Evolutionary conservation across 441 rosid species (phyloP).

Genomic region (Heliophila coronopifolia): DNA sequence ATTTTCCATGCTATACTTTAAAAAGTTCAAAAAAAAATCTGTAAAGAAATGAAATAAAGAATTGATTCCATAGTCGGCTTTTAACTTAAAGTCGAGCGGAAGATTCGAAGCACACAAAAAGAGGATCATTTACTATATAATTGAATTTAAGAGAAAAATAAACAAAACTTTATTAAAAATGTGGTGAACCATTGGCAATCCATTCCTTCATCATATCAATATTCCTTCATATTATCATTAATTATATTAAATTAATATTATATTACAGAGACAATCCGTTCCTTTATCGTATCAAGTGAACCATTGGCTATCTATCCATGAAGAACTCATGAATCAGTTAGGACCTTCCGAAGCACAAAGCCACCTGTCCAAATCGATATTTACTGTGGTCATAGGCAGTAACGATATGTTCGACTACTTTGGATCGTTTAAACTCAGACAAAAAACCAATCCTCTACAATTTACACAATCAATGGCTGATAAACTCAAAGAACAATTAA

Average conservation of each 20-base stretch:
- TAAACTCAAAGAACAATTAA: slow-evolving; percentile 40
- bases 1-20: too few species aligned
- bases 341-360: slow-evolving; percentile 35
- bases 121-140: background rate
- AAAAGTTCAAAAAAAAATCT: too few species aligned
- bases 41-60: background rate
- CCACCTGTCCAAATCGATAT: slow-evolving; percentile 46
- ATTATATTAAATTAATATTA: too few species aligned
- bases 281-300: slow-evolving; percentile 53
- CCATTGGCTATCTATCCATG: slow-evolving; percentile 31
- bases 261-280: slow-evolving; percentile 45
- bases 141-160: background rate
- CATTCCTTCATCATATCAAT: too few species aligned
- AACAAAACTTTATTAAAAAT: background rate
- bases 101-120: background rate
- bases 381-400: slow-evolving; percentile 47
- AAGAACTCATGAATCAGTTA: slow-evolving; percentile 26
- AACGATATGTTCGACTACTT: slow-evolving; percentile 57
- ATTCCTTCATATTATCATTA: too few species aligned
- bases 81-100: background rate
- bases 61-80: background rate
- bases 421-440: slow-evolving; percentile 32
- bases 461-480: slow-evolving; percentile 39
- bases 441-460: slow-evolving; percentile 38
- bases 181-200: too few species aligned